A percentile compares a stretch with the other conserved stretches of the same genome.
Conservation (phyloP, 2,329 filamentous ascomycete species). For the Phyllosticta ampelicida region DNA sequence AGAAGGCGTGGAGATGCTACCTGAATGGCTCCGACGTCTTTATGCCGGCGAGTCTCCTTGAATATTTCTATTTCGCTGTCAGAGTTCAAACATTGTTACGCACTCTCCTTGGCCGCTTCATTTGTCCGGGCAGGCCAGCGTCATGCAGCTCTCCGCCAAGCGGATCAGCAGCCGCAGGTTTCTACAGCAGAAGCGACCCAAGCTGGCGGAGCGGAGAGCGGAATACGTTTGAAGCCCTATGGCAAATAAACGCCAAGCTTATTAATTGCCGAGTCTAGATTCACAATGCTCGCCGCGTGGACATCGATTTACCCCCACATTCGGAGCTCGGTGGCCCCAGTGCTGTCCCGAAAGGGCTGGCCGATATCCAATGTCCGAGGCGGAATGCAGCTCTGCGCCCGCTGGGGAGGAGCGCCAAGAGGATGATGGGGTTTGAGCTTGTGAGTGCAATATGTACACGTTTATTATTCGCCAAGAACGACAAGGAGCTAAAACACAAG, state of each 20-base stretch:
- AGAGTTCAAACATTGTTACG: background rate
- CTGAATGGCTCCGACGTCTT: background rate
- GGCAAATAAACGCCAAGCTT: background rate
- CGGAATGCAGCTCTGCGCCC: background rate
- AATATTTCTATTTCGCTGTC: background rate
- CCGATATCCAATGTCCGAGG: background rate
- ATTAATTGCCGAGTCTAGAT: background rate
- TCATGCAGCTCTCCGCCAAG: background rate
- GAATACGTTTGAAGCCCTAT: background rate
- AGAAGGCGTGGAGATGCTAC: background rate
- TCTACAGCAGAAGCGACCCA: background rate
- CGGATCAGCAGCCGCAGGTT: background rate
- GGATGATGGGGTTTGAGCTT: background rate
- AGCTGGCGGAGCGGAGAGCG: background rate
- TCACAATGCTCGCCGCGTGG: background rate
- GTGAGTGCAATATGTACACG: slow-evolving; percentile 1
- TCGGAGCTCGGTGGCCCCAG: background rate
- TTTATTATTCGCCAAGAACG: slow-evolving; percentile 2
- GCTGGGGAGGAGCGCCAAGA: background rate
- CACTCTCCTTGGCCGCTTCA: background rate
- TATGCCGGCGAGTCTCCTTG: background rate
- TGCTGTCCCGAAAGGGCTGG: background rate
- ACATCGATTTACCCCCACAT: background rate
- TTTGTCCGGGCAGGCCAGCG: background rate
- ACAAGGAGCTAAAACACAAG: background rate